phyloP scores from a whole-genome alignment of 1,284 basidiomycete genomes.

The Waitea zeae region DNA sequence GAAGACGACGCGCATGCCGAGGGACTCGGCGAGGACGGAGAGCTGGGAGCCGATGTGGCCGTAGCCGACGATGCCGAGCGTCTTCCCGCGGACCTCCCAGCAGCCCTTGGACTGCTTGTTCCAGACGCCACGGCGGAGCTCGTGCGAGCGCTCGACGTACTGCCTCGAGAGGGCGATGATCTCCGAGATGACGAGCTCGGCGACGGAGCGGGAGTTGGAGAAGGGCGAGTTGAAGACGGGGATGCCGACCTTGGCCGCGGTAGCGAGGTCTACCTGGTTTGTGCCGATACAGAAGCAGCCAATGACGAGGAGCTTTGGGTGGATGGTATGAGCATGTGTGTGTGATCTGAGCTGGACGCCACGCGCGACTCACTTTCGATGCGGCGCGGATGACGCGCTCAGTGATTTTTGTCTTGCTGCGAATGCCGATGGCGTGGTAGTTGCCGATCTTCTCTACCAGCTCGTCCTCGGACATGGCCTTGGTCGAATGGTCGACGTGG shows the following conservation, averaged over 20 bases:
- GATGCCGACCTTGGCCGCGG: slow-evolving; percentile 80
- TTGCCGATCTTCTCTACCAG: slow-evolving; percentile 73
- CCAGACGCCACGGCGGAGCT: slow-evolving; percentile 87
- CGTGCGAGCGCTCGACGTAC: slow-evolving; percentile 76
- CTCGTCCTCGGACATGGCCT: slow-evolving; percentile 85
- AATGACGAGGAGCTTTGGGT: slow-evolving; percentile 72
- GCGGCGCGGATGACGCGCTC: slow-evolving; percentile 78
- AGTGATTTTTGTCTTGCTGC: slow-evolving; percentile 95
- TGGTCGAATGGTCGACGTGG: slow-evolving; percentile 82
- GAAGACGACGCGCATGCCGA: slow-evolving; percentile 95
- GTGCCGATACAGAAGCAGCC: slow-evolving; percentile 99
- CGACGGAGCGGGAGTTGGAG: slow-evolving; percentile 98
- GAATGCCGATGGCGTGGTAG: slow-evolving; percentile 94
- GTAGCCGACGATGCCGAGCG: slow-evolving; percentile 95
- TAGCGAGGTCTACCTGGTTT: slow-evolving; percentile 88
- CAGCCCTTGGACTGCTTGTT: slow-evolving; percentile 98
- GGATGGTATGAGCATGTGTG: slow-evolving; percentile 5
- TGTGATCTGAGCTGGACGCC: slow-evolving; percentile 3
- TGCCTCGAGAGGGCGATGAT: slow-evolving; percentile 91
- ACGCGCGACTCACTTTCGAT: slow-evolving; percentile 25
- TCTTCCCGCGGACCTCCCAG: slow-evolving; percentile 97
- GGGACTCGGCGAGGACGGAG: slow-evolving; percentile 91
- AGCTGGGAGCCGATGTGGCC: slow-evolving; percentile 98
- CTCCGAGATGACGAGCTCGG: slow-evolving; percentile 94
- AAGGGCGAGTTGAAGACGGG: slow-evolving; percentile 99